Base-by-base conservation (phyloP, 1,284 basidiomycete genomes). In the Fomitopsis palustris region DNA sequence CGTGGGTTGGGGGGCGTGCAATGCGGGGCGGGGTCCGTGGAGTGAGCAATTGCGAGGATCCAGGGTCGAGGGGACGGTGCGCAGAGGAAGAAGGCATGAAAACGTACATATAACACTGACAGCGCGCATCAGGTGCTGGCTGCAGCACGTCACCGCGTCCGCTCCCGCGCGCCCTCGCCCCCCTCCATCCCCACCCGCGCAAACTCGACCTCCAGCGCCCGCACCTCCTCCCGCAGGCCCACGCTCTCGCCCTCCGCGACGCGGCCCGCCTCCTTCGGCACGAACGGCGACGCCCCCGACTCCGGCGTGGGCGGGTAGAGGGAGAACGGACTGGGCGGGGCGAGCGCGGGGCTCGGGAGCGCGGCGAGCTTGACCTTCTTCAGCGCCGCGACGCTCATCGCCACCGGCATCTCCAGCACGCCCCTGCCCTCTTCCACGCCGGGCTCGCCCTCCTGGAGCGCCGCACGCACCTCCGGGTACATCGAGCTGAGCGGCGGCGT, bases 271-370 rank as follows among this genome's bases (percentile, higher is more conserved):
- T 45, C 41, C 54, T n/a, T 39, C 41, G 54, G 54, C 17, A 45
- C 54, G 29, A 55, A 55, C 54, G 54, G 54, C 41, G 29, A 19
- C 5, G 23, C 25, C 37, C 21, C 53, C 21, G 17, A 39, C 21
- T 27, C 54, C 45, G 35, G 35, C 21, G 45, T 38, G 27, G 62
- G 57, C 19, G 69, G 67, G 57, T 72, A 65, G 9, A 71, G 69
- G 52, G 67, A 70, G 61, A 73, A 69, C 38, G 72, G 72, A 27
- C 69, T 71, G 17, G 70, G 72, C 12, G 72, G 72, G 19, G 55
- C 59, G 9, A 74, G 65, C 38, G 65, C 64, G 4, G 72, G 71
- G 54, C 67, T 69, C 29, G 71, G 71, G 12, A 74, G 60, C n/a
- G 71, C 72, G n/a, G 55, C 55, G 51, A 74, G 67, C 58, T 55